Conservation (phyloP, 1,284 basidiomycete genomes). For the Nidula niveotomentosa region DNA sequence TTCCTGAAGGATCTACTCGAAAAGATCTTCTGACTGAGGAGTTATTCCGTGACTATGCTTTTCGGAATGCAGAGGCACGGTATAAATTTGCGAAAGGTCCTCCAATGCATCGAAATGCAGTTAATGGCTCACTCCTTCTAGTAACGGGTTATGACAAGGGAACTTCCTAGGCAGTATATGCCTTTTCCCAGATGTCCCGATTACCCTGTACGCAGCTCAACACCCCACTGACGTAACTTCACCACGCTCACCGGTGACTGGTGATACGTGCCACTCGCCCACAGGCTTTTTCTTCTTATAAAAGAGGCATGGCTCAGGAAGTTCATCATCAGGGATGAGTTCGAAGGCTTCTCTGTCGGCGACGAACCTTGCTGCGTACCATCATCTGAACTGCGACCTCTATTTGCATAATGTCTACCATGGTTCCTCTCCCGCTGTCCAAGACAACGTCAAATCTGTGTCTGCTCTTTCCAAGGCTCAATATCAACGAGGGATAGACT, state of each 20-base stretch:
- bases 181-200: not conserved
- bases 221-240: no score
- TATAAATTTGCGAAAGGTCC: constrained; percentile 8
- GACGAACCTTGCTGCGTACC: constrained; percentile 42
- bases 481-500: constrained; percentile 45
- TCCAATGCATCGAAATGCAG: not conserved
- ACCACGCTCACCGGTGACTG: no score
- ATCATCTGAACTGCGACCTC: constrained; percentile 46
- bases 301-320: no score
- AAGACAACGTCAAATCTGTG: constrained; percentile 3
- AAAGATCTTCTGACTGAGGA: constrained; percentile 5
- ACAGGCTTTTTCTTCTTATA: no score
- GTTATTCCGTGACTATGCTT: constrained; percentile 6
- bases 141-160: constrained; percentile 13
- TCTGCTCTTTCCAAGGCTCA: constrained; percentile 35
- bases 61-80: constrained; percentile 9
- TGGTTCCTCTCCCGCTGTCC: constrained; percentile 3
- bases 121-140: constrained; percentile 10
- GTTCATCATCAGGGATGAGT: no score
- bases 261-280: no score
- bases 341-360: constrained; percentile 34
- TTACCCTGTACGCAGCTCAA: no score
- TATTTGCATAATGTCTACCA: constrained; percentile 45
- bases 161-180: constrained; percentile 6
- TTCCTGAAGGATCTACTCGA: constrained; percentile 8